These are phyloP conservation scores for Alternaria sp. DNA, from an alignment of 2,329 filamentous ascomycete genomes.

Conservation along the genomic window DNA sequence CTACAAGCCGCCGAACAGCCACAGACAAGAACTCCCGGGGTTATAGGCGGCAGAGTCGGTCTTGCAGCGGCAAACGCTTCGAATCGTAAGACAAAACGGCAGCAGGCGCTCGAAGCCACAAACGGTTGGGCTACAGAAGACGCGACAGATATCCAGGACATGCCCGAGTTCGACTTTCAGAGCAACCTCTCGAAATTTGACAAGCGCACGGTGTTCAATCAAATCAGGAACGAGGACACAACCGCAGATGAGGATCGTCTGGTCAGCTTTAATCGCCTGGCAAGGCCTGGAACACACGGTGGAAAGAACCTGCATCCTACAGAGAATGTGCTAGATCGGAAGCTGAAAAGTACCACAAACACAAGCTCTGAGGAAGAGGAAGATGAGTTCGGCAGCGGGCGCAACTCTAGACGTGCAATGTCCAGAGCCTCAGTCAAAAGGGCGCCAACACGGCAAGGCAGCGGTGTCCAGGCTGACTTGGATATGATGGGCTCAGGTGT, in stretches of 20 bases:
- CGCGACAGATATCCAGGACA: constrained; percentile 90
- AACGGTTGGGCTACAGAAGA: constrained; percentile 97
- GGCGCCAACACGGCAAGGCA: constrained; percentile 51
- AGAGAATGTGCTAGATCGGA: constrained; percentile 84
- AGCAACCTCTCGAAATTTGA: constrained; percentile 92
- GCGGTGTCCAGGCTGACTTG: constrained; percentile 51
- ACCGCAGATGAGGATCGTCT: constrained; percentile 91
- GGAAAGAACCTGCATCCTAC: constrained; percentile 92
- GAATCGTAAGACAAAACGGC: constrained; percentile 56
- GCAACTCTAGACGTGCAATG: constrained; percentile 50
- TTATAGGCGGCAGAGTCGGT: constrained; percentile 51
- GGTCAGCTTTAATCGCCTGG: constrained; percentile 82
- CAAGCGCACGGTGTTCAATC: constrained; percentile 88
- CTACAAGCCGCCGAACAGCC: constrained; percentile 66
- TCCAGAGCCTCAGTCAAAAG: constrained; percentile 53
- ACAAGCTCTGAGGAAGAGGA: constrained; percentile 49
- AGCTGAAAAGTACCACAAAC: constrained; percentile 47
- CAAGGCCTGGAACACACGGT: constrained; percentile 60
- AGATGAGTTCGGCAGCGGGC: constrained; percentile 51
- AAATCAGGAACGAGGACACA: constrained; percentile 88
- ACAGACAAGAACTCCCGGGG: constrained; percentile 47
- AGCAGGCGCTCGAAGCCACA: constrained; percentile 63
- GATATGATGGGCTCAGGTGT: constrained; percentile 45
- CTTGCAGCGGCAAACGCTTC: constrained; percentile 49
- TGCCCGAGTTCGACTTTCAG: constrained; percentile 94